A percentile compares a stretch with the other conserved stretches of the same genome.
Conservation (phyloP, 331 rosid species). For the Arachis monticola region DNA sequence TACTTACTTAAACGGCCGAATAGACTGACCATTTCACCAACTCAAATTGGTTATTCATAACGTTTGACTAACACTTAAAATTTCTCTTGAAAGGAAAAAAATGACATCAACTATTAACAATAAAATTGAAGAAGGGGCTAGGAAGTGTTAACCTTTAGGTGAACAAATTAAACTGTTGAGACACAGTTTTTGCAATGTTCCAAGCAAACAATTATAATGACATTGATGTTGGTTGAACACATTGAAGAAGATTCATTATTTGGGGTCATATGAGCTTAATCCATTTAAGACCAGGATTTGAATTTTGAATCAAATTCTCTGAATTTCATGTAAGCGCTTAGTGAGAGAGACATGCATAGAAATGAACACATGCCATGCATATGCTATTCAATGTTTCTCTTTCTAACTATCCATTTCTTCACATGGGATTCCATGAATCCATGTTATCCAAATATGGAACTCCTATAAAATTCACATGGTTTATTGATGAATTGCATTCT, state of each 20-base stretch:
- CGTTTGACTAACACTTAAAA: too few relatives aligned
- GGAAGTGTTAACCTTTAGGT: conserved; percentile 3
- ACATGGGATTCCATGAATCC: conserved; percentile 46
- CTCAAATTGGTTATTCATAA: too few relatives aligned
- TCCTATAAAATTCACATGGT: too few relatives aligned
- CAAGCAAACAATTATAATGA: conserved; percentile 2
- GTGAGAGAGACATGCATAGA: conserved; percentile 5
- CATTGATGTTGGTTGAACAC: conserved; percentile 15
- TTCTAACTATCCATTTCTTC: conserved; percentile 42
- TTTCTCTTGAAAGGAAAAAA: neutral
- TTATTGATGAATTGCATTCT: too few relatives aligned
- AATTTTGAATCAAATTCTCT: neutral
- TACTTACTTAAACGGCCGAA: too few relatives aligned
- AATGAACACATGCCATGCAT: conserved; percentile 35
- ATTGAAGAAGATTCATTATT: neutral
- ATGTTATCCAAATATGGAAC: conserved; percentile 33
- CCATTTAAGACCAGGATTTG: neutral
- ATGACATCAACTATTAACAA: neutral
- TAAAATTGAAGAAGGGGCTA: neutral
- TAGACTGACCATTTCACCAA: too few relatives aligned
- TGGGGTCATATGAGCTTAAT: neutral
- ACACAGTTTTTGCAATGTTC: neutral
- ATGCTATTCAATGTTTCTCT: conserved; percentile 8
- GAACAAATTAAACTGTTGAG: neutral
- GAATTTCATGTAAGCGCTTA: neutral